phyloP scores from a whole-genome alignment of 805 yeast species.

The Ogataea degrootiae region DNA sequence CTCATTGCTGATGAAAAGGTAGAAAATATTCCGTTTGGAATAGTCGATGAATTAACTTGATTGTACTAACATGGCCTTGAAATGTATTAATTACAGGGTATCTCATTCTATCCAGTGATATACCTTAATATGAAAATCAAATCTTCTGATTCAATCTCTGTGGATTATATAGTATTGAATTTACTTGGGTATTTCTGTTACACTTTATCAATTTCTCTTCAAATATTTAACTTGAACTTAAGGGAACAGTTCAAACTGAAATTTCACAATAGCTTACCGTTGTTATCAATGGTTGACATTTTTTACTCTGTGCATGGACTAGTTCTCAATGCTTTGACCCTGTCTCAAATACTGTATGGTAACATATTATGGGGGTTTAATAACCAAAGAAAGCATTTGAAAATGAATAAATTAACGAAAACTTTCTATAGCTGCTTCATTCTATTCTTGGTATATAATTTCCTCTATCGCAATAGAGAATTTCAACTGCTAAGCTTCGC shows the following conservation, averaged over 20 bases:
- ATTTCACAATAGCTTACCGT: constrained; percentile 35
- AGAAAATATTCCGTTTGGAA: too few species aligned
- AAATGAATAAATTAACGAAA: constrained; percentile 18
- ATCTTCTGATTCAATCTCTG: constrained; percentile 45
- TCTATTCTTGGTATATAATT: constrained; percentile 12
- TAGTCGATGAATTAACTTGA: too few species aligned
- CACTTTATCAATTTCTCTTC: constrained; percentile 38
- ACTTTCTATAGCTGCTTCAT: constrained; percentile 9
- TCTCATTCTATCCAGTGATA: constrained; percentile 48
- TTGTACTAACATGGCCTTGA: neutral
- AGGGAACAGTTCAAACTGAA: constrained; percentile 25
- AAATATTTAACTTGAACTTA: constrained; percentile 33
- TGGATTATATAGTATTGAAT: constrained; percentile 43
- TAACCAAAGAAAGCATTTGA: constrained; percentile 25
- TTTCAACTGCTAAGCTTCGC: constrained; percentile 35
- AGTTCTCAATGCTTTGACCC: constrained; percentile 33
- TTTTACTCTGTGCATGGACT: constrained; percentile 46
- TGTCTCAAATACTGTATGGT: constrained; percentile 36
- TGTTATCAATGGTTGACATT: constrained; percentile 41
- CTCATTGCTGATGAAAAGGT: too few species aligned
- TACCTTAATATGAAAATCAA: constrained; percentile 34
- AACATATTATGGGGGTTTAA: constrained; percentile 31
- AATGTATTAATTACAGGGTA: constrained; percentile 26
- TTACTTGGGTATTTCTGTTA: constrained; percentile 43
- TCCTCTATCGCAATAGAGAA: constrained; percentile 2